A percentile compares a stretch with the other conserved stretches of the same genome.
Evolutionary conservation across 352 stramenopile genomes (phyloP).

Genomic region (Globisporangium barbulae): DNA sequence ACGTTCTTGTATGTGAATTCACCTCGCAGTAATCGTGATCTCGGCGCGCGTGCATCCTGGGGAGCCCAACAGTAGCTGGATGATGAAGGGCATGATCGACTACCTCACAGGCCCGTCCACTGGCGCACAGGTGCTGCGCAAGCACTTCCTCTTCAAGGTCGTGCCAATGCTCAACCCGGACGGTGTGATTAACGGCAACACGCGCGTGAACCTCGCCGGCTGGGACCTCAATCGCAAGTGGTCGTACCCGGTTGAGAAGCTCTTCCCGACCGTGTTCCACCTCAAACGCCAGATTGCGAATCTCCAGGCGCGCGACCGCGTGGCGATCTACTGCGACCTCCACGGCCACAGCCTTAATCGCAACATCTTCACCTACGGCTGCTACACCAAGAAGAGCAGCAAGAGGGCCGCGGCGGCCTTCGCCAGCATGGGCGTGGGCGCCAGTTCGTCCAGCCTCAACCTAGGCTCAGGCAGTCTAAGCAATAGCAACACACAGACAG

Average conservation of each 20-base stretch:
- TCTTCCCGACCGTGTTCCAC: slow-evolving; percentile 79
- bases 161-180: slow-evolving; percentile 93
- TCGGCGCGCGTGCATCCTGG: slow-evolving; percentile 87
- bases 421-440: neutral
- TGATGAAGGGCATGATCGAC: slow-evolving; percentile 93
- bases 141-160: slow-evolving; percentile 87
- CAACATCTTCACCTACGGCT: slow-evolving; percentile 88
- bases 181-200: slow-evolving; percentile 91
- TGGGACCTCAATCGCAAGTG: slow-evolving; percentile 85
- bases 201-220: slow-evolving; percentile 80
- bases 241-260: slow-evolving; percentile 68
- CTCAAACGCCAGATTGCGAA: slow-evolving; percentile 69
- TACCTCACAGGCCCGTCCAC: slow-evolving; percentile 74
- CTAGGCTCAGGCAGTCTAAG: neutral
- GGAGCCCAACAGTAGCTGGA: slow-evolving; percentile 88
- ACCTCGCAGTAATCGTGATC: slow-evolving; percentile 70
- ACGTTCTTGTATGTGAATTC: neutral
- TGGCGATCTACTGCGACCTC: slow-evolving; percentile 82
- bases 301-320: slow-evolving; percentile 52
- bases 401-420: slow-evolving; percentile 8
- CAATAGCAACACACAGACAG: neutral
- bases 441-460: slow-evolving; percentile 1
- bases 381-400: slow-evolving; percentile 43
- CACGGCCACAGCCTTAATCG: slow-evolving; percentile 81
- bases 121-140: slow-evolving; percentile 62